These are phyloP conservation scores for Castanospermum australe DNA, from an alignment of 306 rosid species.

Conservation along the genomic window DNA sequence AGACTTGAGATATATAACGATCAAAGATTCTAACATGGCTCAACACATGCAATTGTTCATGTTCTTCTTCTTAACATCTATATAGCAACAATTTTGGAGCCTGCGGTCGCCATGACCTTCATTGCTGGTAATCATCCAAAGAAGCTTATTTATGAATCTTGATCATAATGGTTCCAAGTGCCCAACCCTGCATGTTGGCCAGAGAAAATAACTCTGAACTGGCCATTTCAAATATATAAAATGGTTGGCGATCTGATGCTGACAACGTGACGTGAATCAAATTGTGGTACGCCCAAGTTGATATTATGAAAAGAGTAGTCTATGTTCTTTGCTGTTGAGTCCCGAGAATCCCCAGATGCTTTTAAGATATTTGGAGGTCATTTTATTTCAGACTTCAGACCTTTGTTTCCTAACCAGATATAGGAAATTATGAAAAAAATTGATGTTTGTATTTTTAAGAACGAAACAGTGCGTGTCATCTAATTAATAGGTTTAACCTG, in stretches of 20 bases:
- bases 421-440: background rate
- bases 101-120: background rate
- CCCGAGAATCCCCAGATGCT: conserved; percentile 59
- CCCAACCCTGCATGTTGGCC: conserved; percentile 14
- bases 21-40: background rate
- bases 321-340: conserved; percentile 63
- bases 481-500: conserved; percentile 61
- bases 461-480: background rate
- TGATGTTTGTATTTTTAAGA: background rate
- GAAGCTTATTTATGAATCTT: background rate
- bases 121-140: background rate
- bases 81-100: background rate
- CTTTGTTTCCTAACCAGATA: background rate
- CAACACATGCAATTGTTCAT: background rate
- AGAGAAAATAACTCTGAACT: background rate
- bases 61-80: background rate
- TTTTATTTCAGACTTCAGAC: background rate
- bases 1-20: background rate
- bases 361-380: conserved; percentile 59
- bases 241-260: conserved; percentile 29
- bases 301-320: conserved; percentile 37
- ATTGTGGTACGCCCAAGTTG: conserved; percentile 68
- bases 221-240: background rate
- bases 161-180: background rate
- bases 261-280: conserved; percentile 45